Evolutionary conservation across 2,329 filamentous ascomycete species (phyloP), one percentile per base, ranked within the genome.

Genomic region (Xylariales sp.): DNA sequence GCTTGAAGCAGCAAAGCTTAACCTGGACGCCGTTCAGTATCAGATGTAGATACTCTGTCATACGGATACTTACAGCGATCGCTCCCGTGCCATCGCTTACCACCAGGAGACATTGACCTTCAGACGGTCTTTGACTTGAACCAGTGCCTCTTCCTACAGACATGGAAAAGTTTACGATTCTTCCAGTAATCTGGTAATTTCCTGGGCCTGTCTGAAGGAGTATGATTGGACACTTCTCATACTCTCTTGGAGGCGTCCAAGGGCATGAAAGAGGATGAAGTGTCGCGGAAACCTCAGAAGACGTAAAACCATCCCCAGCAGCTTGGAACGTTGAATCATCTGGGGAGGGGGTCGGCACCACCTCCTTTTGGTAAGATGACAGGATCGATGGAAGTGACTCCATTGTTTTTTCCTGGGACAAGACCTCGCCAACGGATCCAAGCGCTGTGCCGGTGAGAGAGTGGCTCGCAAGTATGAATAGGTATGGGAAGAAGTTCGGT

Each of bases 41-140:
- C n/a, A 9, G 12, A 11, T 14, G 3, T 18, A n/a, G 3, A n/a
- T 3, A 19, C 8, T 14, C 10, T n/a, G 4, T 3, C 1, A 3
- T 9, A 21, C 9, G 19, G 14, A 36, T 41, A 46, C 60, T 49
- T 42, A 80, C 76, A 5, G 68, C 73, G 43, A 81, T 66, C 3
- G 68, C 70, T 3, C 68, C 77, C 0, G 66, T 70, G 31, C 75
- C 66, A 53, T 82, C 78, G 36, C 71, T 72, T n/a, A 82, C 53
- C 22, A 75, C 65, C 7, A 82, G 52, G 40, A 71, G 73, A 42
- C 78, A 59, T 51, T 69, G 75, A 11, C 73, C 72, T 46, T 46
- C 44, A 3, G 68, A 66, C 2, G 74, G 71, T 28, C 65, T 64
- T 27, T 56, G 58, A n/a, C n/a, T n/a, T n/a, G n/a, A n/a, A 25